These are phyloP conservation scores for Waltergamsia citrina DNA, from an alignment of 2,329 filamentous ascomycete genomes.

Conservation along the genomic window DNA sequence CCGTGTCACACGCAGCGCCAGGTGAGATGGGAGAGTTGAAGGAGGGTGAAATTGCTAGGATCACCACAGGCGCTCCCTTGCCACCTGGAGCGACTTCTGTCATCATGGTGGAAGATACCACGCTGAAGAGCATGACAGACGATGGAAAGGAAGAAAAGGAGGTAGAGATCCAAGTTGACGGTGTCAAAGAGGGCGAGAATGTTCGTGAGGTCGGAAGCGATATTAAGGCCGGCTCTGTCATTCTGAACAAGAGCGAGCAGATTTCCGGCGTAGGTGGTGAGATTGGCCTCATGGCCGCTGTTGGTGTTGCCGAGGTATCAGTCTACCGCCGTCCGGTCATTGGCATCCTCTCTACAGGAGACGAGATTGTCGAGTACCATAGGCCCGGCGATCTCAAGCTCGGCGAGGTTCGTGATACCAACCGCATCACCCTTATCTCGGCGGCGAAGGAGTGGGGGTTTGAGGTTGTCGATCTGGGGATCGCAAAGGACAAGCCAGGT, in stretches of 20 bases:
- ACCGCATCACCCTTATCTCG: slow-evolving; percentile 77
- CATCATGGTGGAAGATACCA: slow-evolving; percentile 87
- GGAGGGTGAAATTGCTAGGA: slow-evolving; percentile 71
- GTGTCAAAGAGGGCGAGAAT: slow-evolving; percentile 72
- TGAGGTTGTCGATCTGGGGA: slow-evolving; percentile 74
- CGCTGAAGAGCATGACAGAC: slow-evolving; percentile 63
- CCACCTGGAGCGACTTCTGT: slow-evolving; percentile 84
- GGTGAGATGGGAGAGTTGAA: slow-evolving; percentile 55
- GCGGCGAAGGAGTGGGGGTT: slow-evolving; percentile 68
- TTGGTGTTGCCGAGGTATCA: slow-evolving; percentile 62
- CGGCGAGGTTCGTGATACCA: slow-evolving; percentile 90
- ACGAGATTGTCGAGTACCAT: slow-evolving; percentile 79
- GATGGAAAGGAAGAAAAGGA: slow-evolving; percentile 80
- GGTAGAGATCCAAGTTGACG: slow-evolving; percentile 74
- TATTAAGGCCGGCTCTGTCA: slow-evolving; percentile 56
- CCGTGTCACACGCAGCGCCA: slow-evolving; percentile 77
- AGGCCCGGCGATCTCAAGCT: slow-evolving; percentile 51
- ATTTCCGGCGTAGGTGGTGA: slow-evolving; percentile 85
- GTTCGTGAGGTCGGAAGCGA: slow-evolving; percentile 88
- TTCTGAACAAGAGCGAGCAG: slow-evolving; percentile 70
- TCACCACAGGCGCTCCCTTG: slow-evolving; percentile 89
- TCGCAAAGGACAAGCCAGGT: slow-evolving; percentile 65
- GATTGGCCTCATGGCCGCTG: slow-evolving; percentile 79
- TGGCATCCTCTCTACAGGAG: slow-evolving; percentile 85
- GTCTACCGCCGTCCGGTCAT: slow-evolving; percentile 71